Conservation (phyloP, 2,329 filamentous ascomycete genomes). For the Colletotrichum lupini region DNA sequence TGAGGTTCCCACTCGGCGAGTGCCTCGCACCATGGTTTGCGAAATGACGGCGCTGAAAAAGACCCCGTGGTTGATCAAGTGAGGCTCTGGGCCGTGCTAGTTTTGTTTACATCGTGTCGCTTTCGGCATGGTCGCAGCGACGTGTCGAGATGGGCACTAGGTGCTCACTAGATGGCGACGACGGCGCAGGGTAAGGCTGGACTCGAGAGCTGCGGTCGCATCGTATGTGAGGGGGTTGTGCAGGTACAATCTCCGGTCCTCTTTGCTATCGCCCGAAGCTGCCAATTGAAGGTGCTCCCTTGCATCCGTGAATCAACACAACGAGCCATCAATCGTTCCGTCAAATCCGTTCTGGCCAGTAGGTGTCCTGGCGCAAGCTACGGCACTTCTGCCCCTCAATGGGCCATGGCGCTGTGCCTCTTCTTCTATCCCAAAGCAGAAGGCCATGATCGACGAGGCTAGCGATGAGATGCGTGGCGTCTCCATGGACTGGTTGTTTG, state of each 20-base stretch:
- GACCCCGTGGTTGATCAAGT: neutral
- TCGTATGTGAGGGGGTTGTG: conserved; percentile 30
- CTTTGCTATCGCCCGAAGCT: conserved; percentile 10
- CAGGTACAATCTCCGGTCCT: conserved; percentile 26
- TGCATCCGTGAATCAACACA: conserved; percentile 26
- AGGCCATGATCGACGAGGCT: conserved; percentile 25
- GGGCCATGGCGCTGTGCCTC: neutral
- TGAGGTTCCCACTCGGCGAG: conserved; percentile 15
- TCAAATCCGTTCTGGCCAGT: neutral
- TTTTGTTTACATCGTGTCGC: conserved; percentile 30
- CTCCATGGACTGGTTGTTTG: neutral
- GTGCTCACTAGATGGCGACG: neutral
- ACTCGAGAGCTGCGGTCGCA: conserved; percentile 17
- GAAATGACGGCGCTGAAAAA: conserved; percentile 23
- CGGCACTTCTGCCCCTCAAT: neutral
- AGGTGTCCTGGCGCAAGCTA: conserved; percentile 4
- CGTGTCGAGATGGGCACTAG: conserved; percentile 18
- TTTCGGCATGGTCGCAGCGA: conserved; percentile 29
- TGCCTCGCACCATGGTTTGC: conserved; percentile 6
- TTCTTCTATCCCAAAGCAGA: conserved; percentile 7
- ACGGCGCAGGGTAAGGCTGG: conserved; percentile 30
- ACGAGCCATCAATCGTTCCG: conserved; percentile 20
- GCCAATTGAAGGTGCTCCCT: conserved; percentile 20
- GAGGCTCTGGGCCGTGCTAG: conserved; percentile 29
- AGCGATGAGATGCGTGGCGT: conserved; percentile 28